phyloP scores from a whole-genome alignment of 352 stramenopile species.

The Globisporangium acanthophoron region DNA sequence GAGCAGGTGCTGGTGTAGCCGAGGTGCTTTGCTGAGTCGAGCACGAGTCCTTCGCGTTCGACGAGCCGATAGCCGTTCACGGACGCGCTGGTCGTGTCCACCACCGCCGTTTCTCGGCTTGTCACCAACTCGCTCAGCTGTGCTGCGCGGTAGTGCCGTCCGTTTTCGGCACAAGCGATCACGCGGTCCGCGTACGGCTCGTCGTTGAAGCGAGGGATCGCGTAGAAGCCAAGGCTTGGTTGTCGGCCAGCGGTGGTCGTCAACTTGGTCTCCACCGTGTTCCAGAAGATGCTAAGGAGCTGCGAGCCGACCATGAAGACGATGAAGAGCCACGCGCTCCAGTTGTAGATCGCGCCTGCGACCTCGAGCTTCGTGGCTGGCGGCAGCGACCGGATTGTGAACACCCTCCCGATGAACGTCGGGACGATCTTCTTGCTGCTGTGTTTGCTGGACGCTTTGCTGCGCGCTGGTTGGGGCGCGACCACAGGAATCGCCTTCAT shows the following conservation, averaged over 20 bases:
- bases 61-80: constrained; percentile 7
- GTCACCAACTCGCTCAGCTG: constrained; percentile 11
- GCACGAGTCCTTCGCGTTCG: neutral
- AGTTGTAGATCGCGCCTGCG: constrained; percentile 6
- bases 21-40: neutral
- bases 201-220: constrained; percentile 29
- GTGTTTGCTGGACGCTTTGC: neutral
- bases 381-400: neutral
- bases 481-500: too few relatives aligned
- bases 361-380: neutral
- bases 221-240: constrained; percentile 6
- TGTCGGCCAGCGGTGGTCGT: constrained; percentile 5
- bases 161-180: constrained; percentile 12
- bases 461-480: too few relatives aligned
- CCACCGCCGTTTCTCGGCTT: neutral
- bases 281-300: constrained; percentile 9
- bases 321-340: constrained; percentile 1
- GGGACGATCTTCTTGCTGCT: neutral
- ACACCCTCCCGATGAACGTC: neutral
- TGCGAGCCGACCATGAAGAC: constrained; percentile 2
- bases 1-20: constrained; percentile 17
- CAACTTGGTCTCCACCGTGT: neutral
- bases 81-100: constrained; percentile 25
- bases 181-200: constrained; percentile 34
- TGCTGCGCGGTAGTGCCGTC: constrained; percentile 18